Base-by-base conservation (phyloP, 2,329 filamentous ascomycete species). In the Penicillium sp. region DNA sequence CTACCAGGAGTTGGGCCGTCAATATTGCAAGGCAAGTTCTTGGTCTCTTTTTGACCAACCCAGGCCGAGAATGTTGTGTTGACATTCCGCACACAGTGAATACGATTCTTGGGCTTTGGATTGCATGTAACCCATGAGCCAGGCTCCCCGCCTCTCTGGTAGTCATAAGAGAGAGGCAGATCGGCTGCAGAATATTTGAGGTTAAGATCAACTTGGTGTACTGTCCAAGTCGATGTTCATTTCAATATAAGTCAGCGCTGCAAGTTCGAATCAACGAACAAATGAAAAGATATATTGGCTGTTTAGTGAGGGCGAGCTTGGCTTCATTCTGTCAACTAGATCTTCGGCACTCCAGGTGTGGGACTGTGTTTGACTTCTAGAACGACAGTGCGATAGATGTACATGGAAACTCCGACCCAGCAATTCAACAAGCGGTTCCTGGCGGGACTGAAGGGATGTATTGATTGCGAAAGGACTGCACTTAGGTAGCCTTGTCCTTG, bases 401-500 rank as follows among this genome's bases (percentile, higher is more conserved):
- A 72, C 69, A 72, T 65, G 57, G 57, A 54, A 48, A 43, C 44
- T 29, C 45, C 59, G 53, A 50, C 50, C 46, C 47, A 43, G 40
- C 34, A 43, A 50, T 38, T 27, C 49, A 32, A 55, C 49, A 34
- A 47, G 39, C 27, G 51, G 39, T 52, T 53, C 42, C 50, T 43
- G 43, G 42, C 18, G 16, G 54, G 22, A 49, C 54, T 49, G 36
- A 47, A 46, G 29, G 18, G 39, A 13, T 29, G 27, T 54, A 27
- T 52, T 24, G 24, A 39, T 49, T 22, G 16, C 43, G 18, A 18
- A 27, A 38, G 21, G 27, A 46, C 42, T 34, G 7, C 13, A 40
- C 64, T 73, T 74, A 78, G 56, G 70, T 72, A 45, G 70, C 65
- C 84, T 90, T 91, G 81, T 95, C 88, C 81, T 89, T 89, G 83